Evolutionary conservation across 1,139 yeast genomes (phyloP).

Genomic region (Pichia cactophila): DNA sequence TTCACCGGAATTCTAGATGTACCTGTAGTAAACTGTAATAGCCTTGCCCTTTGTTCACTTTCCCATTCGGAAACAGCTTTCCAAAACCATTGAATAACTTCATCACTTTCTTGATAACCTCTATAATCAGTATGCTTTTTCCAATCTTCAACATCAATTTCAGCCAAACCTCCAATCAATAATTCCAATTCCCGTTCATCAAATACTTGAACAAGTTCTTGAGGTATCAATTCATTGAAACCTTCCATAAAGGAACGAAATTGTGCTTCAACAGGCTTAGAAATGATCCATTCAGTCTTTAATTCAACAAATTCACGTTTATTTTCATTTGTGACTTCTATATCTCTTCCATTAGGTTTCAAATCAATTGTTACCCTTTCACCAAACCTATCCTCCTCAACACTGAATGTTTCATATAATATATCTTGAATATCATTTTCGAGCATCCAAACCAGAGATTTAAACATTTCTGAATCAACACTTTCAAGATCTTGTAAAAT

Average conservation of each 20-base stretch:
- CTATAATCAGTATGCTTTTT: slow-evolving; percentile 96
- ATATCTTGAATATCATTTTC: slow-evolving; percentile 88
- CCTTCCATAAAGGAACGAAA: slow-evolving; percentile 95
- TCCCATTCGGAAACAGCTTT: slow-evolving; percentile 90
- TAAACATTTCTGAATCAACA: slow-evolving; percentile 93
- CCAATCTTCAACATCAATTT: slow-evolving; percentile 98
- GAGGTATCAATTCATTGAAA: slow-evolving; percentile 94
- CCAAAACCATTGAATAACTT: slow-evolving; percentile 99
- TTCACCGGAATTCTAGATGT: slow-evolving; percentile 98
- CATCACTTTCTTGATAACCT: slow-evolving; percentile 94
- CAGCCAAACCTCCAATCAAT: slow-evolving; percentile 96
- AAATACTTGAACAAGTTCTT: slow-evolving; percentile 89
- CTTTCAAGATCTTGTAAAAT: slow-evolving; percentile 97
- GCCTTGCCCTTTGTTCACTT: slow-evolving; percentile 90
- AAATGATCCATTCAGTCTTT: slow-evolving; percentile 93
- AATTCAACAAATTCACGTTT: slow-evolving; percentile 93
- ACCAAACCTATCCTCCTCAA: slow-evolving; percentile 95
- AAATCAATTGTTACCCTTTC: slow-evolving; percentile 85
- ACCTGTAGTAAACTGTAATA: slow-evolving; percentile 95
- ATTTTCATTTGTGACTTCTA: slow-evolving; percentile 90
- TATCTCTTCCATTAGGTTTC: slow-evolving; percentile 79
- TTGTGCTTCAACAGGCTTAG: slow-evolving; percentile 89
- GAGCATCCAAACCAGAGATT: slow-evolving; percentile 90
- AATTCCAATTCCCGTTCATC: slow-evolving; percentile 96
- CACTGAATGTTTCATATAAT: slow-evolving; percentile 82